Conservation (phyloP, 495 filamentous ascomycete genomes). For the Sabuloglossum arenarium region DNA sequence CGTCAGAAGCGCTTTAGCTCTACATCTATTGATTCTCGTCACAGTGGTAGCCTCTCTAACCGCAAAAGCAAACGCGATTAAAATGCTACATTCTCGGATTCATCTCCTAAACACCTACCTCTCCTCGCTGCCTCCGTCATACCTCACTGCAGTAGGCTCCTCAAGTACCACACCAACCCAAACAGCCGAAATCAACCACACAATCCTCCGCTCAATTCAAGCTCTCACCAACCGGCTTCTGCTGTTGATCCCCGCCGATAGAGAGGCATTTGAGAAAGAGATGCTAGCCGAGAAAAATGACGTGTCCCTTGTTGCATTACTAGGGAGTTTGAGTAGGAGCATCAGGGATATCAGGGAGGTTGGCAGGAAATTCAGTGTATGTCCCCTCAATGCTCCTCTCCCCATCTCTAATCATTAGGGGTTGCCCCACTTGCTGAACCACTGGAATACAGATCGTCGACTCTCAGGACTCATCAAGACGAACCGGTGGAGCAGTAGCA, state of each 20-base stretch:
- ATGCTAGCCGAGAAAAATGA: conserved; percentile 51
- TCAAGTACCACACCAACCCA: conserved; percentile 9
- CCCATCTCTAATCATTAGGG: too few relatives aligned
- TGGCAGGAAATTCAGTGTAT: conserved; percentile 39
- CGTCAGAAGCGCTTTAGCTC: neutral
- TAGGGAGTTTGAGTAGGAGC: conserved; percentile 45
- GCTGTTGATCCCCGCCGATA: conserved; percentile 33
- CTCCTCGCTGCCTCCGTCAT: conserved; percentile 42
- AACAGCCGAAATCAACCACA: conserved; percentile 20
- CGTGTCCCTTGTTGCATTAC: conserved; percentile 48
- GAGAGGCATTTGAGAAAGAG: conserved; percentile 31
- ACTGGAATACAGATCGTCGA: neutral
- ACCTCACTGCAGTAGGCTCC: conserved; percentile 21
- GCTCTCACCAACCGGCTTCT: conserved; percentile 40
- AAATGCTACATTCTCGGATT: conserved; percentile 74
- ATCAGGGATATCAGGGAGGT: conserved; percentile 43
- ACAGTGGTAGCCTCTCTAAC: conserved; percentile 49
- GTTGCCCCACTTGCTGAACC: too few relatives aligned
- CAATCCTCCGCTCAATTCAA: conserved; percentile 43
- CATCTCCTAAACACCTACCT: conserved; percentile 66
- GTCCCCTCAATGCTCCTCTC: neutral
- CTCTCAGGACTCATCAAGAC: neutral
- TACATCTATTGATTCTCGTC: neutral
- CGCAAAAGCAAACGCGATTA: conserved; percentile 77
- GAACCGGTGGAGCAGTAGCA: neutral